Evolutionary conservation across 2,329 filamentous ascomycete species (phyloP).

Genomic region (Helicocarpus griseus): DNA sequence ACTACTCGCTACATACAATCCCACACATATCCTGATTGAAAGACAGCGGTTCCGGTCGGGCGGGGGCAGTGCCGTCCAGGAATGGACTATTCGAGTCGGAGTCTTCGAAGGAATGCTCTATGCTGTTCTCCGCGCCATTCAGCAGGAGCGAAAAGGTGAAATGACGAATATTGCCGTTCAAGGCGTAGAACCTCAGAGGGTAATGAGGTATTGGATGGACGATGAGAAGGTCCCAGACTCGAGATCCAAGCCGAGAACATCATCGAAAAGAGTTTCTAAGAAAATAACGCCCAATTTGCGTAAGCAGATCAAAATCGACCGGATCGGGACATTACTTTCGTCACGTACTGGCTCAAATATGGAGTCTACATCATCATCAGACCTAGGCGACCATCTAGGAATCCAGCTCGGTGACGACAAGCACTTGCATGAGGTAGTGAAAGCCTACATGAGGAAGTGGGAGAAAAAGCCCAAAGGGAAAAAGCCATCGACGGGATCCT

Average conservation of each 20-base stretch:
- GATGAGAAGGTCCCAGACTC: conserved; percentile 13
- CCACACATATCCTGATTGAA: conserved; percentile 63
- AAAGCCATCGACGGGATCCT: background rate
- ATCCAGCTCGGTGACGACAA: conserved; percentile 5
- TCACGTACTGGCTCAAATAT: background rate
- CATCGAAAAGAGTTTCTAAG: conserved; percentile 7
- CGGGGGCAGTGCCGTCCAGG: conserved; percentile 56
- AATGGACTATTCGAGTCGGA: conserved; percentile 78
- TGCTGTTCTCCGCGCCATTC: conserved; percentile 53
- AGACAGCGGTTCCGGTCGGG: conserved; percentile 55
- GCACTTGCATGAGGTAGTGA: conserved; percentile 16
- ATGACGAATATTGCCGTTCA: conserved; percentile 35
- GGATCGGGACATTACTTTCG: conserved; percentile 48
- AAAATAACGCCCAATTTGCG: conserved; percentile 19
- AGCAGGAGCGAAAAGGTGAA: conserved; percentile 27
- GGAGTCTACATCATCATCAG: background rate
- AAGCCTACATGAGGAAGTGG: conserved; percentile 24
- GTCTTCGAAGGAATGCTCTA: conserved; percentile 75
- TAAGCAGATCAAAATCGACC: conserved; percentile 51
- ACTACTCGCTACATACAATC: conserved; percentile 42
- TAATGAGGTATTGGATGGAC: conserved; percentile 47
- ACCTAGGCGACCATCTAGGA: background rate
- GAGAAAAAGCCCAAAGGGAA: conserved; percentile 1
- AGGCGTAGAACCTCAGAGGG: conserved; percentile 45
- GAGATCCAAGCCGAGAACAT: background rate